Base-by-base conservation (phyloP, 805 yeast genomes). In the Vanderwaltozyma polyspora region DNA sequence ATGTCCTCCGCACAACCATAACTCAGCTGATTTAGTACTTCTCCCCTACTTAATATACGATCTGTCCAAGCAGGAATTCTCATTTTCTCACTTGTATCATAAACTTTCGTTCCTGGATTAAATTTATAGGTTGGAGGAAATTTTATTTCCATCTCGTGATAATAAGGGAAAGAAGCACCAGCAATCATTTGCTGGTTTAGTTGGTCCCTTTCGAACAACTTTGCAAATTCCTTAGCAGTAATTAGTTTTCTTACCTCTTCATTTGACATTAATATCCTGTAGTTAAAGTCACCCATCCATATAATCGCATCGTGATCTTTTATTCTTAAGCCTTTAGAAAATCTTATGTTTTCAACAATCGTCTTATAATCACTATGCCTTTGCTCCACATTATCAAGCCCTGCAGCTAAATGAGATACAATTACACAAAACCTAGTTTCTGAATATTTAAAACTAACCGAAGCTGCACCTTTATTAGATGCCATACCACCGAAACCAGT, bases 51-150 rank as follows among this genome's bases (percentile, higher is more conserved):
- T 31, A 87, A 57, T 22, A 89, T 76, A 37, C 98, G 63, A 60
- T 91, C 99, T 3, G 97, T 87, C 98, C 98, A 91, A 0, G 98
- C 93, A 1, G 98, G 99, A 10, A 83, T 76, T 41, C 99, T 72
- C 57, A 76, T 78, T 57, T 91, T 91, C 49, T 89, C 97, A 27
- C 93, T 78, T 0, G 94, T 72, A 55, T 91, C 99, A 53, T 87
- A 91, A 3, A 52, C 59, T 31, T 70, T 72, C 0, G 94, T 79
- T 4, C 94, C 93, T 32, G 83, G 80, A 52, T 91, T 94, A 55
- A 79, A 91, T 53, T 91, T 91, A 60, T 91, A 91, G 0, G 99
- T 91, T 5, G 99, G 99, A 6, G 79, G 70, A 49, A 91, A 89
- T 14, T 61, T 63, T 29, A 91, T 80, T 33, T 73, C 79, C 66